These are phyloP conservation scores for Chytriomyces hyalinus DNA, from an alignment of 192 early-diverging fungal species.

Conservation along the genomic window DNA sequence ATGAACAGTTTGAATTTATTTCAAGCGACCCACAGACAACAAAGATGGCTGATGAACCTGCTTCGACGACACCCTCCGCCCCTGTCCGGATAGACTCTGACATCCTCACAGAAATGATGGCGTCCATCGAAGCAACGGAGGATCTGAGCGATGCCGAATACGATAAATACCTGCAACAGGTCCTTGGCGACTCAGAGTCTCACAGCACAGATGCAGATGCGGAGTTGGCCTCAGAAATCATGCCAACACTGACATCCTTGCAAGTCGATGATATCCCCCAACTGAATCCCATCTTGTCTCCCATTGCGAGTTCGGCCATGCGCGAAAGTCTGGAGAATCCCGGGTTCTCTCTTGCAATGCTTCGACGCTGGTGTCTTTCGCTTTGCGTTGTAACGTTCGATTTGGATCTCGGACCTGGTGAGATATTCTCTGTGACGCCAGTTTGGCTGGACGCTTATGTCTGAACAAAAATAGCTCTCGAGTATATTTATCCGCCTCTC, in stretches of 20 bases:
- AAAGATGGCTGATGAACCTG: no score
- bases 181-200: not conserved
- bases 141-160: not conserved
- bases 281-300: not conserved
- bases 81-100: not conserved
- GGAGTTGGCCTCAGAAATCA: not conserved
- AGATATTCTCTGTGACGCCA: not conserved
- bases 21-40: no score
- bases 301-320: not conserved
- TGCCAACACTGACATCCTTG: not conserved
- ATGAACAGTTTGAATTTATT: no score
- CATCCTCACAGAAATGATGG: not conserved
- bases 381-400: constrained; percentile 61
- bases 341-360: constrained; percentile 5
- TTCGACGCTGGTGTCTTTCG: constrained; percentile 56
- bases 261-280: not conserved
- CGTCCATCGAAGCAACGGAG: not conserved
- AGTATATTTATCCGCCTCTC: constrained; percentile 53
- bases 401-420: constrained; percentile 58
- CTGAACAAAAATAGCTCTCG: constrained; percentile 43
- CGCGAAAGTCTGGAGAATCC: not conserved
- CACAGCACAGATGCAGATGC: not conserved
- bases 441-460: not conserved
- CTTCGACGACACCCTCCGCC: no score
- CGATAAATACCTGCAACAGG: not conserved